Conservation (phyloP, 106 monocot species). For the Hemerocallis citrina region DNA sequence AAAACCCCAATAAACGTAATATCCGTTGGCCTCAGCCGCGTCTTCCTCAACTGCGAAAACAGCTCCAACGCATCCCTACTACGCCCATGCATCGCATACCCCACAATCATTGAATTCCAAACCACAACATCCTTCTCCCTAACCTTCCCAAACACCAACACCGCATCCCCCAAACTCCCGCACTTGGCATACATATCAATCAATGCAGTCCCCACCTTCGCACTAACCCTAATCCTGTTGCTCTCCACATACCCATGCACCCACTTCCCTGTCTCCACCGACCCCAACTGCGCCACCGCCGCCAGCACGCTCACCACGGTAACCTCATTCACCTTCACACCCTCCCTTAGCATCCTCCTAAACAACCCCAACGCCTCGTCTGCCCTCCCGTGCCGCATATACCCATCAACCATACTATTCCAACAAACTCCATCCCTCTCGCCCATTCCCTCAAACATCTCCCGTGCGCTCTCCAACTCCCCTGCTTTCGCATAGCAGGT, state of each 20-base stretch:
- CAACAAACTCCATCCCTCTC: conserved; percentile 58
- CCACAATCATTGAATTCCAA: conserved; percentile 72
- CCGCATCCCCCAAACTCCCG: conserved; percentile 63
- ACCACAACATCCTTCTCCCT: conserved; percentile 50
- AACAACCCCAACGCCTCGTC: conserved; percentile 47
- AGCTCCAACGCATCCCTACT: conserved; percentile 35
- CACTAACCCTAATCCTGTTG: conserved; percentile 14
- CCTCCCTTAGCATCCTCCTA: conserved; percentile 35
- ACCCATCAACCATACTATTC: conserved; percentile 84
- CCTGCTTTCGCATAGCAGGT: conserved; percentile 54
- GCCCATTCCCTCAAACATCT: conserved; percentile 49
- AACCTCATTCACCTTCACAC: conserved; percentile 33
- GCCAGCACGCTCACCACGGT: conserved; percentile 41
- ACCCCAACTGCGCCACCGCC: conserved; percentile 60
- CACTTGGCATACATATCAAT: conserved; percentile 91
- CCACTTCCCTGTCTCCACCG: conserved; percentile 46
- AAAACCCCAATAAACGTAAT: conserved; percentile 74
- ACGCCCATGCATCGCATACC: conserved; percentile 67
- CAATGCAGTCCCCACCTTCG: conserved; percentile 49
- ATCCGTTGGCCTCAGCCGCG: conserved; percentile 43
- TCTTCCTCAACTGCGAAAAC: conserved; percentile 22
- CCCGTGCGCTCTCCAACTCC: conserved; percentile 28
- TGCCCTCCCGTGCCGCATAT: conserved; percentile 51
- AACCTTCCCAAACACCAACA: conserved; percentile 43
- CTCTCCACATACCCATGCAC: conserved; percentile 46